Evolutionary conservation across 129 eudicot genomes (phyloP).

Genomic region (Lonicera japonica): DNA sequence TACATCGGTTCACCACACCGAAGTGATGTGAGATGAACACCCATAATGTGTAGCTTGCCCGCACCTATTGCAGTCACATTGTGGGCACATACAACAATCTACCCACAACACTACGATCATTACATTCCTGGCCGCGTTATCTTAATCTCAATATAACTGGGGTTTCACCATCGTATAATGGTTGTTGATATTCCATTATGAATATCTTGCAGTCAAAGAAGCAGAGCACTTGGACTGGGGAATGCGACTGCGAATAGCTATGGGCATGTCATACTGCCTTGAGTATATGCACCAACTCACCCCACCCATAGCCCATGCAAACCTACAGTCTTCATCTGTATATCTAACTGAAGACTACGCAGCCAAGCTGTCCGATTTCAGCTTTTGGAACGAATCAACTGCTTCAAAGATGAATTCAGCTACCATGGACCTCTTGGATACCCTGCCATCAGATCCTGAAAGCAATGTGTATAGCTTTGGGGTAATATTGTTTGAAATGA

Average conservation of each 20-base stretch:
- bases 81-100: too few species aligned
- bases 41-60: too few species aligned
- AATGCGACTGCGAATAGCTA: constrained; percentile 56
- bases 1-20: too few species aligned
- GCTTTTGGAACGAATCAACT: constrained; percentile 44
- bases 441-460: constrained; percentile 36
- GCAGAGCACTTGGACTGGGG: constrained; percentile 79
- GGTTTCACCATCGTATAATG: too few species aligned
- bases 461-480: constrained; percentile 70
- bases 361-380: constrained; percentile 77
- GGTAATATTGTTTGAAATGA: constrained; percentile 53
- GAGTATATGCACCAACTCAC: constrained; percentile 73
- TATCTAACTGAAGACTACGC: constrained; percentile 83
- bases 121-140: too few species aligned
- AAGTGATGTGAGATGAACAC: too few species aligned
- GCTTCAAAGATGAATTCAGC: constrained; percentile 43
- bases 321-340: constrained; percentile 60
- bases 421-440: constrained; percentile 32
- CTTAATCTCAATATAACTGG: too few species aligned
- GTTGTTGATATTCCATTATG: constrained; percentile 1
- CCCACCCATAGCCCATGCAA: constrained; percentile 52
- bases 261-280: constrained; percentile 83
- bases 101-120: too few species aligned
- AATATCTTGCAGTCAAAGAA: constrained; percentile 53
- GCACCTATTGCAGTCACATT: too few species aligned